Evolutionary conservation across 805 yeast genomes (phyloP), one percentile per base, ranked within the genome.

Genomic region (Nakazawaea holstii): DNA sequence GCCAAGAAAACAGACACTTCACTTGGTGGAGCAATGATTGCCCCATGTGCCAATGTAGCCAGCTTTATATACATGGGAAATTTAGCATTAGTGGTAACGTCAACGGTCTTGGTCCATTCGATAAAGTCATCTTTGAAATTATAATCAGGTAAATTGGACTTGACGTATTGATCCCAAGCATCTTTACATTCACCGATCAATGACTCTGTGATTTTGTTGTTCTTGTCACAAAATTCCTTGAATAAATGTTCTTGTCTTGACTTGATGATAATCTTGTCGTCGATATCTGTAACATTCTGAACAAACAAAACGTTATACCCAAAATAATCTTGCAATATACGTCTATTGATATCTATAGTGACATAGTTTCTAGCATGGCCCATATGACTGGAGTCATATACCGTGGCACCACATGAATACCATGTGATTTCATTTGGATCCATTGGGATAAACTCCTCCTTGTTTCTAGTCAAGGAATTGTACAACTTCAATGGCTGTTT

Each of bases 341-440:
- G 77, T 64, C 99, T 81, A 62, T 90, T 87, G 61, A 94, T 89
- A 65, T 94, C 99, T 45, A 87, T 87, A 8, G 96, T 80, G 43
- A 94, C 98, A 60, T 94, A 94, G 68, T 94, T 94, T 66, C 99
- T 76, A 11, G 99, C 99, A 65, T 94, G 99, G 20, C 99, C 99
- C 97, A 94, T 90, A 62, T 94, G 99, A 45, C 91, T 80, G 31
- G 94, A 81, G 66, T 94, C 96, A 61, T 94, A 94, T 13, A 94
- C 99, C 0, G 99, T 94, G 10, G 99, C 99, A 6, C 99, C 99
- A 76, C 99, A 94, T 49, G 90, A 87, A 70, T 94, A 94, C 99
- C 99, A 94, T 0, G 90, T 77, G 43, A 94, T 86, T 50, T 76
- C 77, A 51, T 78, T 77, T 2, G 78, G 77, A 27, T 71, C 68